A percentile compares a stretch with the other conserved stretches of the same genome.
phyloP scores from a whole-genome alignment of 1,284 basidiomycete genomes.

The Moesziomyces globuligerus region DNA sequence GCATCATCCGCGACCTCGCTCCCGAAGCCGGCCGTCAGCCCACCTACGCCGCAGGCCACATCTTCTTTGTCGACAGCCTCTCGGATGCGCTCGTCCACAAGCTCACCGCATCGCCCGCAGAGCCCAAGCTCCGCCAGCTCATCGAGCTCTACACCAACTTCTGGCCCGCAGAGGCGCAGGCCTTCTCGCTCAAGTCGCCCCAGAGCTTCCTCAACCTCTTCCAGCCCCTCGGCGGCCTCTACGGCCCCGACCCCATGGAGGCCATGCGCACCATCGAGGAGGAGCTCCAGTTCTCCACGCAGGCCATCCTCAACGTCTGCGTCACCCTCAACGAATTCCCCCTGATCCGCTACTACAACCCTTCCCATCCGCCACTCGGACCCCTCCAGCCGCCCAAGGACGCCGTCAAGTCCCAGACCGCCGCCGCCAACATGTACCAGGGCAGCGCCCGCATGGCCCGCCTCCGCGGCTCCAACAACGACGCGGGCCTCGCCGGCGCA shows the following conservation, averaged over 20 bases:
- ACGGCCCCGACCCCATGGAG: conserved; percentile 53
- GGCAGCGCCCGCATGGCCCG: conserved; percentile 54
- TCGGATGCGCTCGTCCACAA: conserved; percentile 60
- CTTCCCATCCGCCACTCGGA: conserved; percentile 83
- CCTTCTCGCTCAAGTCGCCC: conserved; percentile 61
- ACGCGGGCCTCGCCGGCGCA: conserved; percentile 9
- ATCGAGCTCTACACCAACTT: conserved; percentile 65
- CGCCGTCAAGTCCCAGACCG: conserved; percentile 41
- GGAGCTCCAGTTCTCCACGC: conserved; percentile 60
- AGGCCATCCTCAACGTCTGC: conserved; percentile 76
- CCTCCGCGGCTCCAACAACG: conserved; percentile 34
- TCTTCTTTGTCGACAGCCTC: conserved; percentile 93
- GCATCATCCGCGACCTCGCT: conserved; percentile 74
- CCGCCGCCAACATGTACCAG: conserved; percentile 46
- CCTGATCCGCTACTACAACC: conserved; percentile 91
- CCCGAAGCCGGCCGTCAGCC: conserved; percentile 47
- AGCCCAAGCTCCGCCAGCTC: conserved; percentile 61
- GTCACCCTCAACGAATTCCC: conserved; percentile 93
- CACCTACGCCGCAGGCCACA: conserved; percentile 86
- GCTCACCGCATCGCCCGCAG: conserved; percentile 63
- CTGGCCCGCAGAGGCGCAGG: conserved; percentile 59
- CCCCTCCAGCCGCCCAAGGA: conserved; percentile 69
- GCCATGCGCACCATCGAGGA: conserved; percentile 57
- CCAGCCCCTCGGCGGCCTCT: conserved; percentile 70
- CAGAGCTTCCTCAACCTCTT: conserved; percentile 51